These are phyloP conservation scores for Prunus persica DNA, from an alignment of 306 rosid species.

Conservation along the genomic window DNA sequence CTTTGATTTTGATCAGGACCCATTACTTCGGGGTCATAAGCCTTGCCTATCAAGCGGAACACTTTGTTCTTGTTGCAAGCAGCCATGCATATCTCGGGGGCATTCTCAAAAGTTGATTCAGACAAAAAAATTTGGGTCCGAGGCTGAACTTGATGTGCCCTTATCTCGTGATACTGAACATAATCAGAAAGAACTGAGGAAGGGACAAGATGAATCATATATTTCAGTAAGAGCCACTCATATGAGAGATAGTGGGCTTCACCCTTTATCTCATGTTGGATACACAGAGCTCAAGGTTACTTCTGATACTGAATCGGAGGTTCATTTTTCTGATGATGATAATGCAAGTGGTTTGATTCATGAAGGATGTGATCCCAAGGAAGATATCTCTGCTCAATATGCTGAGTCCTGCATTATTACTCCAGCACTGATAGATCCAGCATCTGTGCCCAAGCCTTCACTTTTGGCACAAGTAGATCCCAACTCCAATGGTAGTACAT, in stretches of 20 bases:
- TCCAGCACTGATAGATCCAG: constrained; percentile 30
- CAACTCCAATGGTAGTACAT: constrained; percentile 28
- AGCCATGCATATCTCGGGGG: constrained; percentile 34
- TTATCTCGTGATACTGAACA: constrained; percentile 27
- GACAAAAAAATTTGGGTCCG: constrained; percentile 32
- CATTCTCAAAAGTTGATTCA: constrained; percentile 34
- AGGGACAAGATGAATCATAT: constrained; percentile 25
- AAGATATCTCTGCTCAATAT: constrained; percentile 31
- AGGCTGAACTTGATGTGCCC: constrained; percentile 45
- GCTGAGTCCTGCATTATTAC: constrained; percentile 35
- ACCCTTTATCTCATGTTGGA: constrained; percentile 64
- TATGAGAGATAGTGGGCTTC: constrained; percentile 34
- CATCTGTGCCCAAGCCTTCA: constrained; percentile 32
- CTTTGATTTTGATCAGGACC: constrained; percentile 42
- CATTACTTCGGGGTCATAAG: constrained; percentile 40
- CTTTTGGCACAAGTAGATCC: constrained; percentile 28
- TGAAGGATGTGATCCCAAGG: constrained; percentile 25
- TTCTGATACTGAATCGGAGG: constrained; percentile 83
- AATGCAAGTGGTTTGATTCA: constrained; percentile 26
- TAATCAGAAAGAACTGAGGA: constrained; percentile 23
- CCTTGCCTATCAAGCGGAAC: constrained; percentile 2
- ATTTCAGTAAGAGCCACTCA: constrained; percentile 32
- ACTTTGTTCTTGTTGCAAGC: constrained; percentile 67
- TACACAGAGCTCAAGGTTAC: constrained; percentile 67
- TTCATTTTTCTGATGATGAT: constrained; percentile 48